Percentiles rank a stretch among this genome's conserved stretches.
These are phyloP conservation scores for Corymbia maculata DNA, from an alignment of 345 rosid genomes.

Conservation along the genomic window DNA sequence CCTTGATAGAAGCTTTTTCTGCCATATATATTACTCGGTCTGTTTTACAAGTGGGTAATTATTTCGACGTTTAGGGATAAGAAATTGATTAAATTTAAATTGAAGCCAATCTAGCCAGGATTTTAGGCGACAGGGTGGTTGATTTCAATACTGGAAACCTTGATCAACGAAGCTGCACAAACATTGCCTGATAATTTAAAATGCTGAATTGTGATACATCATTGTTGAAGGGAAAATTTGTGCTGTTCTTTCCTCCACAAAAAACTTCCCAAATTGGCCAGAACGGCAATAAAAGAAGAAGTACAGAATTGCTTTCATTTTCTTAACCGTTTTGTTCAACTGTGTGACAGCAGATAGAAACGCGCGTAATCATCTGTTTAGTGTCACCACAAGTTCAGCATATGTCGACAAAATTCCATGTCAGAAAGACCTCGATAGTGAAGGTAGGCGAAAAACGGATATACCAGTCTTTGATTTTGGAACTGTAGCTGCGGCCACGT, in stretches of 20 bases:
- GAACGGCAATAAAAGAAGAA: too few species aligned
- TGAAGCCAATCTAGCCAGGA: background rate
- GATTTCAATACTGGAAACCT: background rate
- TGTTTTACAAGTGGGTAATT: background rate
- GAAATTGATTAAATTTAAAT: background rate
- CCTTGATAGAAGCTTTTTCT: background rate
- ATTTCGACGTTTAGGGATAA: background rate
- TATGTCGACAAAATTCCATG: background rate
- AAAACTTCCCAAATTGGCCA: background rate
- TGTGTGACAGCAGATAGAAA: background rate
- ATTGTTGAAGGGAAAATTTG: background rate
- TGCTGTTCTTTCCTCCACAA: background rate
- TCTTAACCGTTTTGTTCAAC: too few species aligned
- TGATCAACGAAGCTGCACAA: background rate
- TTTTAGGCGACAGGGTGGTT: background rate
- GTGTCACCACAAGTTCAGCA: background rate
- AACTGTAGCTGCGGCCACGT: conserved; percentile 5
- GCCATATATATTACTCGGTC: background rate
- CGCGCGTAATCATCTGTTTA: background rate
- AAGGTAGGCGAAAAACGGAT: background rate
- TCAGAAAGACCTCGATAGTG: background rate
- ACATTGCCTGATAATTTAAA: background rate
- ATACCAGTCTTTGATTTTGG: background rate
- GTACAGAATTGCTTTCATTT: too few species aligned
- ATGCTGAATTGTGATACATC: background rate